Evolutionary conservation across 2,329 filamentous ascomycete genomes (phyloP).

Genomic region (Pestalotiopsis sp.): DNA sequence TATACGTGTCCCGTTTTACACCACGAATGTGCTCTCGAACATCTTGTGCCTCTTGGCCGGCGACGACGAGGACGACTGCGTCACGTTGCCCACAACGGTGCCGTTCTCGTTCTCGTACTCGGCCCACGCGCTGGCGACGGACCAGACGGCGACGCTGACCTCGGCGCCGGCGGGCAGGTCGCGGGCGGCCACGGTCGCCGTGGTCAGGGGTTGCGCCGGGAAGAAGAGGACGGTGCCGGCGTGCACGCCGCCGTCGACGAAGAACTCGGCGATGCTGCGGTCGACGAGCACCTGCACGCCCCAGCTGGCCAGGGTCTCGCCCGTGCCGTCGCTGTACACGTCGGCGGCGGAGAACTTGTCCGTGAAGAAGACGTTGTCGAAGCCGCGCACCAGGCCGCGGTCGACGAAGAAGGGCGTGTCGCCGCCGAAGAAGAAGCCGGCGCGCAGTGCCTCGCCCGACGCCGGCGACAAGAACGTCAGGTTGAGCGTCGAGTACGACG

Average conservation of each 20-base stretch:
- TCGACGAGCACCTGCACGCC: conserved; percentile 52
- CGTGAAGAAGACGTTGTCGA: conserved; percentile 56
- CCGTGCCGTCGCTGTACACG: conserved; percentile 22
- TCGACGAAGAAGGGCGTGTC: conserved; percentile 53
- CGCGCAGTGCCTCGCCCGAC: conserved; percentile 48
- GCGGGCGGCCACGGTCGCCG: conserved; percentile 33
- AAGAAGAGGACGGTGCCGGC: conserved; percentile 54
- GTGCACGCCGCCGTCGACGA: conserved; percentile 52
- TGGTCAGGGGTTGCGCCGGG: conserved; percentile 42
- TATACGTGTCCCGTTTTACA: background rate
- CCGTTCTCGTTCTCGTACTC: conserved; percentile 25
- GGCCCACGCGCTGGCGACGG: conserved; percentile 39
- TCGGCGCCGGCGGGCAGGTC: conserved; percentile 35
- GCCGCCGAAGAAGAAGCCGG: conserved; percentile 50
- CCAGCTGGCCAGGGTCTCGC: conserved; percentile 17
- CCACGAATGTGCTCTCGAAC: conserved; percentile 17
- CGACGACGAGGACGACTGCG: background rate
- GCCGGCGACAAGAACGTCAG: conserved; percentile 53
- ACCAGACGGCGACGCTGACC: conserved; percentile 38
- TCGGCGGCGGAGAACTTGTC: conserved; percentile 46
- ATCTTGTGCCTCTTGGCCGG: conserved; percentile 18
- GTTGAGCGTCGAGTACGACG: conserved; percentile 40
- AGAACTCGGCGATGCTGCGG: conserved; percentile 55
- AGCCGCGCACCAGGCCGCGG: conserved; percentile 48
- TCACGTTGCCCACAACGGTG: conserved; percentile 26